A percentile compares a stretch with the other conserved stretches of the same genome.
Conservation (phyloP, 2,329 filamentous ascomycete genomes). For the Ascochyta rabiei region DNA sequence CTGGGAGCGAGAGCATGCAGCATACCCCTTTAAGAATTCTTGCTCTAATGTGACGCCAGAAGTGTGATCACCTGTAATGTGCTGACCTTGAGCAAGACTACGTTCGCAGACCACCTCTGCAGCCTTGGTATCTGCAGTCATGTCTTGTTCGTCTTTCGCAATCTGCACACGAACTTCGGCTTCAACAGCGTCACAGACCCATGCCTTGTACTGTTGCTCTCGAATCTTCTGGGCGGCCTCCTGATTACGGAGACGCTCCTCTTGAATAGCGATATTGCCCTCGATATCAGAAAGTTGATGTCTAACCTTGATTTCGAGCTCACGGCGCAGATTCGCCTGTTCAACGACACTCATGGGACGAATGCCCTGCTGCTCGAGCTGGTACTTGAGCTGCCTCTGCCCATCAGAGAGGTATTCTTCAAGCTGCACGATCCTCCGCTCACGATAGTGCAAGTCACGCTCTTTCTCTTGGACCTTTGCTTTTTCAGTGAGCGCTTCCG, state of each 20-base stretch:
- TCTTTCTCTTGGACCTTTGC: slow-evolving; percentile 15
- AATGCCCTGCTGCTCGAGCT: slow-evolving; percentile 17
- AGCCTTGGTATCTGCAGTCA: neutral
- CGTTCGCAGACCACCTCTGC: slow-evolving; percentile 18
- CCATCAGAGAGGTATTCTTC: slow-evolving; percentile 31
- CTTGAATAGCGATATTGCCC: slow-evolving; percentile 8
- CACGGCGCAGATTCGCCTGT: slow-evolving; percentile 4
- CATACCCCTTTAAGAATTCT: slow-evolving; percentile 30
- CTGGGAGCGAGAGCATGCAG: slow-evolving; percentile 18
- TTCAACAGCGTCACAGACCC: slow-evolving; percentile 13
- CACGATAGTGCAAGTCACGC: slow-evolving; percentile 18
- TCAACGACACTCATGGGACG: slow-evolving; percentile 17
- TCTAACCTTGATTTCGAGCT: slow-evolving; percentile 13
- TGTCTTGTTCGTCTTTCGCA: neutral
- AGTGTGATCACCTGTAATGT: neutral
- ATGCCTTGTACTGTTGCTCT: slow-evolving; percentile 25
- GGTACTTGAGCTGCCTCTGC: slow-evolving; percentile 25
- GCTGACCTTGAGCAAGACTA: slow-evolving; percentile 8
- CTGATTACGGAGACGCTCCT: slow-evolving; percentile 16
- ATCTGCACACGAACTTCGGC: slow-evolving; percentile 6
- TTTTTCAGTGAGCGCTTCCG: slow-evolving; percentile 13
- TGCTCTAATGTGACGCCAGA: neutral
- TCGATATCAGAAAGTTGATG: slow-evolving; percentile 6
- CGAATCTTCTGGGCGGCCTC: slow-evolving; percentile 25
- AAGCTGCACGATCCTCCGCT: slow-evolving; percentile 18